Evolutionary conservation across 176 grass and related monocot genomes (phyloP).

Genomic region (Aegilops umbellulata): DNA sequence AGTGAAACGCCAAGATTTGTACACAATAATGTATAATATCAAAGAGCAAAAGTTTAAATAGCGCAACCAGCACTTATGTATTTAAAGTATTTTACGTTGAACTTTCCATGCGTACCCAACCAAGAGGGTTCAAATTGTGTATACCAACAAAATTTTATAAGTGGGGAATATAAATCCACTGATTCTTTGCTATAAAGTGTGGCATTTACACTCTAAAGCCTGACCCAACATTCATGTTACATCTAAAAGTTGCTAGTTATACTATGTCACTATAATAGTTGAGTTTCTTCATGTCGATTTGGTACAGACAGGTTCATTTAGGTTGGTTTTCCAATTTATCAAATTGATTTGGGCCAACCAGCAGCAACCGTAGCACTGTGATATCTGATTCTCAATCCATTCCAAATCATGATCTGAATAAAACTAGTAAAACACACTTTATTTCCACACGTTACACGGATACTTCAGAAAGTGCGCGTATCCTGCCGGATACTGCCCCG

Average conservation of each 20-base stretch:
- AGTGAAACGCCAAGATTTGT: neutral
- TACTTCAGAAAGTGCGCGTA: too few species aligned
- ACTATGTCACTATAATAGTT: neutral
- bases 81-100: neutral
- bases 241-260: neutral
- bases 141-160: neutral
- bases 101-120: neutral
- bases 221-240: neutral
- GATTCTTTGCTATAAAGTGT: neutral
- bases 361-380: neutral
- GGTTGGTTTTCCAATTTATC: neutral
- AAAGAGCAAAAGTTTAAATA: neutral
- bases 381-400: neutral
- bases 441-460: too few species aligned
- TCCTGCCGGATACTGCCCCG: too few species aligned
- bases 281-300: neutral
- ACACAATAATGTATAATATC: neutral
- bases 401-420: neutral
- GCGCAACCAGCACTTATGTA: neutral
- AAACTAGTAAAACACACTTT: neutral
- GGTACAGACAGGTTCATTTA: neutral
- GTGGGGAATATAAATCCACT: neutral
- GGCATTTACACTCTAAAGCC: constrained; percentile 4
- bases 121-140: neutral
- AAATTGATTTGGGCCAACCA: neutral